Evolutionary conservation across 768 basidiomycete genomes (phyloP).

Genomic region (Sarcodon aspratus): DNA sequence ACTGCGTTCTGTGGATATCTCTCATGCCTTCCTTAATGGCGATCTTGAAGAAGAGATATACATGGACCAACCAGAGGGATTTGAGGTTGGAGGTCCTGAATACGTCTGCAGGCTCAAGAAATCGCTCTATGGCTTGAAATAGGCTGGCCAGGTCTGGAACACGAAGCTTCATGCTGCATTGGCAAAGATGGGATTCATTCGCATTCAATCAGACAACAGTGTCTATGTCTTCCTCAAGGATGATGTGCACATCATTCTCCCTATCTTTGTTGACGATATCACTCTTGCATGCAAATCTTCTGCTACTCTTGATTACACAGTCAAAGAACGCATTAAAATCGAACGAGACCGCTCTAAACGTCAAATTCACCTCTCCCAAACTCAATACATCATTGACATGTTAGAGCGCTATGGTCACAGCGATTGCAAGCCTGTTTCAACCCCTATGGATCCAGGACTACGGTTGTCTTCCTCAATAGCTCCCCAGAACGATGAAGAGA

Average conservation of each 20-base stretch:
- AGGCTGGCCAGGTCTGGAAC: conserved; percentile 23
- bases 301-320: conserved; percentile 10
- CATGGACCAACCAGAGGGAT: conserved; percentile 28
- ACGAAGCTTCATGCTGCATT: conserved; percentile 5
- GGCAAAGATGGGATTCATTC: not conserved
- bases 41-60: conserved; percentile 28
- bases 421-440: no score
- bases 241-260: conserved; percentile 7
- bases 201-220: not conserved
- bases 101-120: conserved; percentile 14
- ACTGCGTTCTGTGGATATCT: conserved; percentile 30
- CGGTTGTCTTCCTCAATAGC: no score
- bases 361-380: conserved; percentile 14
- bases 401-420: no score
- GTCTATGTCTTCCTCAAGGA: no score
- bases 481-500: no score
- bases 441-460: no score
- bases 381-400: conserved; percentile 11
- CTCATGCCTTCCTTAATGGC: conserved; percentile 27
- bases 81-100: not conserved
- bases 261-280: conserved; percentile 14
- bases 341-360: conserved; percentile 8
- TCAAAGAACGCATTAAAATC: conserved; percentile 11
- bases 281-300: conserved; percentile 4
- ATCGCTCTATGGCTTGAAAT: conserved; percentile 25